Conservation (phyloP, 192 early-diverging fungal species). For the Backusella morwellensis region DNA sequence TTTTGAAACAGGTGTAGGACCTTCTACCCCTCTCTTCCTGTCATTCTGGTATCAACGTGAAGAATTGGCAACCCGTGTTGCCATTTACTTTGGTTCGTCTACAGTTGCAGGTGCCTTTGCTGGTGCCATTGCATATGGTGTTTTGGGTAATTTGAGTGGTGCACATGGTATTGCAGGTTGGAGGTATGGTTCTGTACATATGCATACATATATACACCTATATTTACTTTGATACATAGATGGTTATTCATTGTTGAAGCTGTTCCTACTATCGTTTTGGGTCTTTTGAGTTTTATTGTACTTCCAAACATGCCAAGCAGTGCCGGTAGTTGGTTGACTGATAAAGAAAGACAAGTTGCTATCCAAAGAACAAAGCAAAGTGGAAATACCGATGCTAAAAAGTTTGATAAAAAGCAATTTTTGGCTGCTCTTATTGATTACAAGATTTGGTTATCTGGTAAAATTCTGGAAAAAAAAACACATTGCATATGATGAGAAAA, state of each 20-base stretch:
- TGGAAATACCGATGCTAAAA: slow-evolving; percentile 21
- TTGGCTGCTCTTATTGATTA: slow-evolving; percentile 35
- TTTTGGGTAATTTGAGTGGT: slow-evolving; percentile 48
- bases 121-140: slow-evolving; percentile 71
- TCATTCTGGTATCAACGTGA: slow-evolving; percentile 27
- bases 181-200: slow-evolving; percentile 25
- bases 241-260: slow-evolving; percentile 77
- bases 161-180: slow-evolving; percentile 56
- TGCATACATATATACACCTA: background rate
- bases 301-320: slow-evolving; percentile 53
- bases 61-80: slow-evolving; percentile 33
- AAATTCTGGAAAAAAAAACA: too few species aligned
- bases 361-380: slow-evolving; percentile 28
- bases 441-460: slow-evolving; percentile 23
- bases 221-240: slow-evolving; percentile 12
- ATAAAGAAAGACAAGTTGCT: slow-evolving; percentile 38
- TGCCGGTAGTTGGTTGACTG: slow-evolving; percentile 26
- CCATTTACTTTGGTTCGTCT: slow-evolving; percentile 66
- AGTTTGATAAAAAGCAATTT: slow-evolving; percentile 33
- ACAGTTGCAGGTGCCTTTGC: slow-evolving; percentile 74
- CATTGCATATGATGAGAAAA: too few species aligned
- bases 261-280: slow-evolving; percentile 57
- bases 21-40: slow-evolving; percentile 15
- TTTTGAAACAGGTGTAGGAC: slow-evolving; percentile 26
- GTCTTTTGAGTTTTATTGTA: slow-evolving; percentile 48